Evolutionary conservation across 2,329 filamentous ascomycete species (phyloP).

Genomic region (Byssochlamys sp.): DNA sequence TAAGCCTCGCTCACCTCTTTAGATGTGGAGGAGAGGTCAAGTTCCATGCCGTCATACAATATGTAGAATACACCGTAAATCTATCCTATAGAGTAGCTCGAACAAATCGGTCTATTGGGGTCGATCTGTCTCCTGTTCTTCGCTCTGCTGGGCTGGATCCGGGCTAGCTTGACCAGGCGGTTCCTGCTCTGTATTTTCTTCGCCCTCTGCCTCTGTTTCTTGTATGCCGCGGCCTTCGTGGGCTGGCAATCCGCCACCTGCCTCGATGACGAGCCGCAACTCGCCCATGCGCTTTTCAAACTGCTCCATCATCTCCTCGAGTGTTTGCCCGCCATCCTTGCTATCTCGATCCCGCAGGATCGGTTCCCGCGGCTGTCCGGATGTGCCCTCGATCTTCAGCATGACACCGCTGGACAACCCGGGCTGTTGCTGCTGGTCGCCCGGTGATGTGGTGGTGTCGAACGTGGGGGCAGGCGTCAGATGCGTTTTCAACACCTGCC

Average conservation of each 20-base stretch:
- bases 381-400: conserved; percentile 36
- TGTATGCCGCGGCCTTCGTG: conserved; percentile 2
- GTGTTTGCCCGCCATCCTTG: conserved; percentile 17
- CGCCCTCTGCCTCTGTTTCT: not conserved
- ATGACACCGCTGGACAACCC: conserved; percentile 37
- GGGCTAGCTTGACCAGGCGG: not conserved
- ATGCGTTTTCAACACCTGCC: conserved; percentile 53
- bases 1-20: too few species aligned
- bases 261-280: conserved; percentile 34
- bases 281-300: conserved; percentile 37
- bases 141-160: not conserved
- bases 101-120: not conserved
- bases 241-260: conserved; percentile 10
- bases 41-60: not conserved
- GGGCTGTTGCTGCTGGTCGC: conserved; percentile 36
- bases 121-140: not conserved
- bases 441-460: conserved; percentile 41
- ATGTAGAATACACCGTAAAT: not conserved
- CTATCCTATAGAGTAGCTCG: not conserved
- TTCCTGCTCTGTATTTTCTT: not conserved
- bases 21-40: not conserved
- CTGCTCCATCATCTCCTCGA: conserved; percentile 39
- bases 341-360: conserved; percentile 15
- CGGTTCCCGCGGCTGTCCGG: conserved; percentile 18
- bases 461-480: conserved; percentile 55